These are phyloP conservation scores for Cubamyces sp. DNA, from an alignment of 768 basidiomycete species.

Conservation along the genomic window DNA sequence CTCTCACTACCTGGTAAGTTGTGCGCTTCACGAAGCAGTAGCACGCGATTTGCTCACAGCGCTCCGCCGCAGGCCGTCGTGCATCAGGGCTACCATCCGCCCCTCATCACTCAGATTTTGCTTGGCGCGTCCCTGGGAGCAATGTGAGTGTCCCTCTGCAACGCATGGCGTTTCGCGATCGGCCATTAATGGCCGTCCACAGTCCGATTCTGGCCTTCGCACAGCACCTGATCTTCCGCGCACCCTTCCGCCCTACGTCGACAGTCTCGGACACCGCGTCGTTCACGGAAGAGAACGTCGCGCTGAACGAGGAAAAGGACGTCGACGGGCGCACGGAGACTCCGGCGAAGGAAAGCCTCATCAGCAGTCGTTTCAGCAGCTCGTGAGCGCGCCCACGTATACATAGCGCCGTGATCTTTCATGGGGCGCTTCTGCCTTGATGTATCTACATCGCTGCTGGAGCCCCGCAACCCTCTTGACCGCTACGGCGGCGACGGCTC, in stretches of 20 bases:
- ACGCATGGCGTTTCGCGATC: not conserved
- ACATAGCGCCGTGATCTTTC: too few species aligned
- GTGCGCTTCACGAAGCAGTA: not conserved
- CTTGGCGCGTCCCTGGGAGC: conserved; percentile 56
- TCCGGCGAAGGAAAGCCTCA: conserved; percentile 6
- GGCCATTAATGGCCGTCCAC: not conserved
- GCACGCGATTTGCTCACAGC: not conserved
- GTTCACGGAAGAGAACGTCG: conserved; percentile 1
- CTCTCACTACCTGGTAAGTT: conserved; percentile 55
- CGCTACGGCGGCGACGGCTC: not conserved
- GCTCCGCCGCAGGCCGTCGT: conserved; percentile 47
- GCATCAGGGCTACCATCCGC: conserved; percentile 53
- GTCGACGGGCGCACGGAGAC: conserved; percentile 1
- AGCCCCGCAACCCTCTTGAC: not conserved
- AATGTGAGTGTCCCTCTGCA: conserved; percentile 47
- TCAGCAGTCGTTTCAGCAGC: conserved; percentile 21
- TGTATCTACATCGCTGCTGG: not conserved
- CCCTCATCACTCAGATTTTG: conserved; percentile 52
- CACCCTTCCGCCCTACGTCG: conserved; percentile 45
- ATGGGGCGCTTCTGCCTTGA: too few species aligned
- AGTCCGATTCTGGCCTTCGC: conserved; percentile 57
- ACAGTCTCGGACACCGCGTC: conserved; percentile 6
- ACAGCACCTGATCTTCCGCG: conserved; percentile 57
- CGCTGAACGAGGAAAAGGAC: conserved; percentile 7
- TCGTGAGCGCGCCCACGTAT: not conserved